Percentiles rank a stretch among this genome's conserved stretches.
These are phyloP conservation scores for Podosphaera leucotricha DNA, from an alignment of 2,329 filamentous ascomycete genomes.

Conservation along the genomic window DNA sequence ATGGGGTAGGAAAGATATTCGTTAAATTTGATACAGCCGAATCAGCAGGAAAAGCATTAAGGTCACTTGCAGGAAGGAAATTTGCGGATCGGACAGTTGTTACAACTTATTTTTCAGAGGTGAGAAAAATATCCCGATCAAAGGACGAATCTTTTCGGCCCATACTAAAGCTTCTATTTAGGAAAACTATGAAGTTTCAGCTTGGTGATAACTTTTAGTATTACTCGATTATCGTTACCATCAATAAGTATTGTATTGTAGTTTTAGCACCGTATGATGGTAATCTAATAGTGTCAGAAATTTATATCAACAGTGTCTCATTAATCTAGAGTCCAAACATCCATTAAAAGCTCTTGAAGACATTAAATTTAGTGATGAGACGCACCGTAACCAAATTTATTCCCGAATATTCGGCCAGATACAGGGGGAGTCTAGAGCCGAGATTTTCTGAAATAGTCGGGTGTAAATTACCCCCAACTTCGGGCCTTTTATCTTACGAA, in stretches of 20 bases:
- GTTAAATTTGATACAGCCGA: conserved; percentile 72
- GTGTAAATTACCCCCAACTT: too few species aligned
- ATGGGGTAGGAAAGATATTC: conserved; percentile 92
- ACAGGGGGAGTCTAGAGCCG: too few species aligned
- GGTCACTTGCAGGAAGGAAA: conserved; percentile 78
- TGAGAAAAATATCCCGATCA: conserved; percentile 18
- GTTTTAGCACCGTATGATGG: not conserved
- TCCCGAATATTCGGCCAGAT: too few species aligned
- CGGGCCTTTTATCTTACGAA: too few species aligned
- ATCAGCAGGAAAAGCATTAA: conserved; percentile 61
- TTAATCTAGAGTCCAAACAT: not conserved
- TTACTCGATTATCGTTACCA: not conserved
- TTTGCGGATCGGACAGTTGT: conserved; percentile 94
- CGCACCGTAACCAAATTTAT: too few species aligned
- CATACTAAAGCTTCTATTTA: conserved; percentile 15
- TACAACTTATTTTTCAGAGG: conserved; percentile 88
- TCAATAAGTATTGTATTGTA: not conserved
- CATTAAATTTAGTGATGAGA: too few species aligned
- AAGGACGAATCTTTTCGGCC: too few species aligned
- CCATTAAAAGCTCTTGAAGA: too few species aligned
- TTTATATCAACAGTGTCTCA: not conserved
- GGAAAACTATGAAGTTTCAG: conserved; percentile 62
- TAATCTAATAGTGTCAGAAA: not conserved
- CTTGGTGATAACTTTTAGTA: conserved; percentile 12
- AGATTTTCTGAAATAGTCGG: too few species aligned